Evolutionary conservation across 2,329 filamentous ascomycete genomes (phyloP).

Genomic region (Fusarium sp.): DNA sequence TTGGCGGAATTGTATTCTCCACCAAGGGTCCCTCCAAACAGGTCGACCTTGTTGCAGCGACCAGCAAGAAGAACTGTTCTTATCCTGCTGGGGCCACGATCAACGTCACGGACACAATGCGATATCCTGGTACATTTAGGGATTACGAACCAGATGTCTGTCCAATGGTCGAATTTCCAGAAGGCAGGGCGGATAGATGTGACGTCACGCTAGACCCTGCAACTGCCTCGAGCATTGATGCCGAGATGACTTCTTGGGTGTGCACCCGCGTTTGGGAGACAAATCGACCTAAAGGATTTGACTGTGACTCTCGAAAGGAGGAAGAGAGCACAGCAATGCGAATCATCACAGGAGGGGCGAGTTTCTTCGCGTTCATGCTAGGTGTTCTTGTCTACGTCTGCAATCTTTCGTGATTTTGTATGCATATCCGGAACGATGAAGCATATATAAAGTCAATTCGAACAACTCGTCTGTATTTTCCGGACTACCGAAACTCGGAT

Average conservation of each 20-base stretch:
- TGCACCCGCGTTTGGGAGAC: neutral
- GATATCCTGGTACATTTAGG: too few relatives aligned
- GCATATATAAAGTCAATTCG: too few relatives aligned
- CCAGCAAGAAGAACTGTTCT: neutral
- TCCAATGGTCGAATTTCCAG: too few relatives aligned
- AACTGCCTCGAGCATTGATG: neutral
- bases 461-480: too few relatives aligned
- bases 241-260: neutral
- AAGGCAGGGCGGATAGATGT: neutral
- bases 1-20: neutral
- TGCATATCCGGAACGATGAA: too few relatives aligned
- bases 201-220: neutral
- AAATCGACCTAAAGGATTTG: neutral
- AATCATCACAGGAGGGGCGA: neutral
- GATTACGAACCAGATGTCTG: too few relatives aligned
- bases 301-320: neutral
- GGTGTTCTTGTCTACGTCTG: too few relatives aligned
- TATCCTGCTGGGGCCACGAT: neutral
- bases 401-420: too few relatives aligned
- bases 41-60: conserved; percentile 3
- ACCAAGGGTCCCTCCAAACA: conserved; percentile 2
- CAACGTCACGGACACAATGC: neutral
- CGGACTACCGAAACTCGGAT: too few relatives aligned
- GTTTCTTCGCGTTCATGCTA: neutral
- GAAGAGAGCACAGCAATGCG: neutral